Percentiles rank a stretch among this genome's conserved stretches.
Conservation (phyloP, 1,284 basidiomycete species). For the Moesziomyces parantarcticus region DNA sequence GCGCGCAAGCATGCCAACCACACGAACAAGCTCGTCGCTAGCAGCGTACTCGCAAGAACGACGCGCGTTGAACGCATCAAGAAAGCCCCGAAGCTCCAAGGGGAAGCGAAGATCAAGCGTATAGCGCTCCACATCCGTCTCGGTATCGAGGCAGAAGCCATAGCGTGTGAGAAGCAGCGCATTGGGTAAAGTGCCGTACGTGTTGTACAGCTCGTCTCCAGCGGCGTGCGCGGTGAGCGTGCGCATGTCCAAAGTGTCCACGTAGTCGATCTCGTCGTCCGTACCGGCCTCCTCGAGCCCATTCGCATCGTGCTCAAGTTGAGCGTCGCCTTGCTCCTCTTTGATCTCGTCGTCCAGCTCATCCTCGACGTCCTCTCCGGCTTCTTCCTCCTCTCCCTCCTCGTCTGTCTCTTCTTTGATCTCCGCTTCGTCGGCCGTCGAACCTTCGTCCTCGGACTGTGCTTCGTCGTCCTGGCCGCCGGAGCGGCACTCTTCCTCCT, state of each 20-base stretch:
- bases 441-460: too few relatives aligned
- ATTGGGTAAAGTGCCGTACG: conserved; percentile 60
- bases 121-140: conserved; percentile 56
- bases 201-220: conserved; percentile 53
- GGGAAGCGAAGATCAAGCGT: conserved; percentile 45
- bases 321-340: neutral
- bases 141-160: conserved; percentile 59
- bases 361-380: neutral
- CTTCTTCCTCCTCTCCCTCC: conserved; percentile 7
- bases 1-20: neutral
- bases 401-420: neutral
- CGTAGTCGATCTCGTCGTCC: conserved; percentile 1
- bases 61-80: conserved; percentile 4
- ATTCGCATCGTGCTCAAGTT: neutral
- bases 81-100: conserved; percentile 23
- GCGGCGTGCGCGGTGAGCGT: conserved; percentile 9
- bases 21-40: neutral
- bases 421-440: neutral
- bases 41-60: too few relatives aligned
- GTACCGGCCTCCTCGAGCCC: neutral
- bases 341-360: conserved; percentile 2
- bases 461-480: conserved; percentile 6
- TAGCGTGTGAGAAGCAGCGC: conserved; percentile 56
- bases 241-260: conserved; percentile 58
- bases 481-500: conserved; percentile 11